Base-by-base conservation (phyloP, 139 green algal genomes). In the Edaphochlamys debaryana region DNA sequence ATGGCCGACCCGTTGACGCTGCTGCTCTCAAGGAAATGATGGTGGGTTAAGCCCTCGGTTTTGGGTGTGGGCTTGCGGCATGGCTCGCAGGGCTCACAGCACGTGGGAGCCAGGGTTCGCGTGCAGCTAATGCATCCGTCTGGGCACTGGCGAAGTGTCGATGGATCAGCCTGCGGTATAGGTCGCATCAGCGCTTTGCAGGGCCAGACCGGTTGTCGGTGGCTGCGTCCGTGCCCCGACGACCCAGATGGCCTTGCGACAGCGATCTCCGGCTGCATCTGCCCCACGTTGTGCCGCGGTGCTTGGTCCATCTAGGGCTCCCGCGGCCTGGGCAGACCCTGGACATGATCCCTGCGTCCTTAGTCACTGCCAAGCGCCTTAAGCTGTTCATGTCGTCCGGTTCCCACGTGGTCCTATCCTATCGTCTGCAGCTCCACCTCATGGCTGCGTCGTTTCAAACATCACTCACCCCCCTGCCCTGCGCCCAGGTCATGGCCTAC, bases 1-100 rank as follows among this genome's bases (percentile, higher is more conserved):
- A 98, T 38, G 90, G 90, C 1, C 89, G 95, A 1, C 5, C 38
- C 11, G 91, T 97, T 56, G 94, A 98, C 64, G 83, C 90, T 0
- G 19, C 63, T 41, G 93, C 80, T 11, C 82, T 97, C 0, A 84
- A 88, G 45, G 56, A 76, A 3, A 92, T 89, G 80, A 94, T 96
- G 92, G 88, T 93, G 64, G 71, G 89, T 76, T 40, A 72, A 79
- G 37, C 15, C 37, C 38, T n/a, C n/a, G n/a, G n/a, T n/a, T n/a
- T n/a, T 13, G 56, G 56, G 23, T 64, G 13, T n/a, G 20, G 23
- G 56, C 7, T 32, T 0, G 19, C 20, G 23, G 56, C 19, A 64
- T 64, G 20, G 20, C 56, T 13, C 56, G 20, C 56, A 29, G 7
- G 56, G 20, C 20, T 29, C 56, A n/a, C 56, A 13, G 19, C 23